Evolutionary conservation across 345 rosid genomes (phyloP), one percentile per base, ranked within the genome.

Genomic region (Gossypioides kirkii): DNA sequence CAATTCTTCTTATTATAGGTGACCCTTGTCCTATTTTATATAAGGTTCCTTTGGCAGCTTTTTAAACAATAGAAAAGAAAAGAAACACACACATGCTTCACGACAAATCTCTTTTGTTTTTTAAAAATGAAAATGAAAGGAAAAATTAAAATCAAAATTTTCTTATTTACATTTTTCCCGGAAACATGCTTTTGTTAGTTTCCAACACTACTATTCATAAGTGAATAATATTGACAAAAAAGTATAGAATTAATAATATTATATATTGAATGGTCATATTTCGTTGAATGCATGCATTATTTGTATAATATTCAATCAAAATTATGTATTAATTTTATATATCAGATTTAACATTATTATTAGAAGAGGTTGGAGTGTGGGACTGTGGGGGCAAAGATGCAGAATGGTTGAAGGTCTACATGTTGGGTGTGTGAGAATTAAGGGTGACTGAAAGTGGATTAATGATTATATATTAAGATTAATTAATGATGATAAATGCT

Each of bases 341-440:
- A 3, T 2, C 50, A 46, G 54, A 49, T 49, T 16, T 14, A 49
- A 49, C 54, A 49, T 49, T 16, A 3, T 49, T 16, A 49, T 32
- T 32, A 32, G 38, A 43, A 43, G 47, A 50, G 76, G 49, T 52
- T 17, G 70, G 64, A 61, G 43, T 1, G 81, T 82, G 82, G 88
- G 86, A 54, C 83, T 32, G 38, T 6, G 38, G 38, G 38, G 38
- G 38, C 7, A 32, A 32, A 32, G 38, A 32, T 32, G 38, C 7
- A 32, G 38, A 32, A 45, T 10, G 8, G 58, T 23, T 23, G 2
- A 53, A 77, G 89, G 89, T 80, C 89, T 88, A 84, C 87, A 82
- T 86, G 92, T 83, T 86, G 87, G 87, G 87, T 81, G 78, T 80
- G 26, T 53, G 58, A 84, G 18, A 64, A 61, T 73, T 72, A 70